Evolutionary conservation across 306 rosid species (phyloP), one percentile per base, ranked within the genome.

Genomic region (Ziziphus jujuba): DNA sequence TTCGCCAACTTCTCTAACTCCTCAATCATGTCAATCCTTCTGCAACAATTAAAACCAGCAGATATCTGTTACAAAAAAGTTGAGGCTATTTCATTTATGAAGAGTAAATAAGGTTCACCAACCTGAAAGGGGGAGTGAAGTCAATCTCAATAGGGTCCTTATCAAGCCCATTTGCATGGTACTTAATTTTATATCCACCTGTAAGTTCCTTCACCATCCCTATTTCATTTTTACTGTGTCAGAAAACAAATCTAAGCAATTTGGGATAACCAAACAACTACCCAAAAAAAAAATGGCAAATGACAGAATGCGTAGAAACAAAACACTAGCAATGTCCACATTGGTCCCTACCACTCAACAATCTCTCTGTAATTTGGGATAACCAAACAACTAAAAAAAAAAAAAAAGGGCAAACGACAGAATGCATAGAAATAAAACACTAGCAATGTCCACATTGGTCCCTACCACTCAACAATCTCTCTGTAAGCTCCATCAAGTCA

Each of bases 11-110:
- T 80, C 78, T 93, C 95, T 71, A 93, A 72, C 61, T 70, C 99
- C 61, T 77, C 97, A 21, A 93, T 83, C 99, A 90, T 90, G 78
- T 93, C 99, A 76, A 93, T 82, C 85, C 97, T 82, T 67, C 96
- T 92, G 89, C 62, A 84, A 72, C 21, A 53, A 59, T 28, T 12
- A 59, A 63, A 73, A 75, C 53, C 53, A 40, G 38, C 51, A 77
- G 67, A 64, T 59, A 38, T 24, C 67, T 49, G 67, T 61, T 43
- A 47, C 17, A 56, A 7, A 31, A 0, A 7, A 17, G 53, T 25
- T 50, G 33, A 22, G 66, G 35, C 3, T 25, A 14, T 16, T 34
- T 33, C 45, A 7, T 66, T 38, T 35, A 51, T 52, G 20, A 10
- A 13, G 34, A 19, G 59, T 25, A 54, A 61, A 22, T 28, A 72